Evolutionary conservation across 1,284 basidiomycete genomes (phyloP), one percentile per base, ranked within the genome.

Genomic region (Rhizoctonia solani): DNA sequence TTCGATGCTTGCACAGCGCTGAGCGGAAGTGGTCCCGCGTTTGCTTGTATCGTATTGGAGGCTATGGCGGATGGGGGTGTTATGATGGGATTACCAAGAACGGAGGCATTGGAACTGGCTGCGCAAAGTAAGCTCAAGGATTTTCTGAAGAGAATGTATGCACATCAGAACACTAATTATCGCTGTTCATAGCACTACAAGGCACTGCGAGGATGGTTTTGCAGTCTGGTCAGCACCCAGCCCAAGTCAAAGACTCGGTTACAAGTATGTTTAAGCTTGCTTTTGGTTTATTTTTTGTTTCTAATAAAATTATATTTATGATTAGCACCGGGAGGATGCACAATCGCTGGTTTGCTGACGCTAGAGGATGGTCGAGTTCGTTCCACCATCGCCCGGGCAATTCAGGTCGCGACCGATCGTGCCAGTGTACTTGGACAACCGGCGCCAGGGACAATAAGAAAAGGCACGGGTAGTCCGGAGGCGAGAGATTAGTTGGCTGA

Each of bases 61-160:
- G 96, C 97, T 0, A 98, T 99, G 95, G 90, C 94, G 1, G 97
- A 99, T 77, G 97, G 97, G 34, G 97, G 94, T 32, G 97, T 99
- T 47, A 99, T 99, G 97, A 99, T 99, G 97, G 97, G 97, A 29
- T 81, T 99, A 52, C 97, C 97, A 1, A 83, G 97, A 69, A 85
- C 88, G 0, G 96, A 98, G 77, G 95, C 97, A 3, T 78, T 98
- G 41, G 97, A 99, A 76, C 80, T 99, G 59, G 96, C 97, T 50
- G 90, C 96, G 54, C 97, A 99, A 79, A 95, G 95, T 96, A 77
- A 75, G 87, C 2, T 58, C 11, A 30, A 11, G 29, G 11, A 41
- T 30, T 47, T 4, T 44, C 30, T 34, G 32, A 34, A 34, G 32
- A 11, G 32, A n/a, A n/a, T 66, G 29, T 66, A 66, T 66, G 61